Evolutionary conservation across 192 early-diverging fungal genomes (phyloP), one percentile per base, ranked within the genome.

Genomic region (Borealophlyctis nickersoniae): DNA sequence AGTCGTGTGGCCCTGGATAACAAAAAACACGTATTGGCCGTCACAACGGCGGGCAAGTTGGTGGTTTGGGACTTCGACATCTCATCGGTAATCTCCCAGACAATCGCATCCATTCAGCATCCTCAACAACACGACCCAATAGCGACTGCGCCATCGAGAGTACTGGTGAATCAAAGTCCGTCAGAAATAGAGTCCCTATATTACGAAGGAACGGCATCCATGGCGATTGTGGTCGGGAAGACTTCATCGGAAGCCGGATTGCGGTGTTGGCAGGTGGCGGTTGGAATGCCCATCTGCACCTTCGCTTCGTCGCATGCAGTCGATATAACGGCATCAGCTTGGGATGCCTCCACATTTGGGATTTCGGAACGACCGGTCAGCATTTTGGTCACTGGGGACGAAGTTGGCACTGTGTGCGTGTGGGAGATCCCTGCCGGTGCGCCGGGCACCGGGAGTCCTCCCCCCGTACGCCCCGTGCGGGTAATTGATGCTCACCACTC

Each of bases 321-420:
- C 4, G 22, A n/a, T 5, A 58, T 70, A 1, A 33, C 62, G 2
- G 55, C 28, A 9, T 36, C 56, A 3, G 30, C 61, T 2, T 58
- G 34, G 55, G 55, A 70, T 35, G 22, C 30, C 32, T 35, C 50
- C 29, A 35, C 1, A 22, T 1, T 31, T 7, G 39, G 39, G 39
- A 19, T 45, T 45, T 45, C 39, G 9, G 39, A 45, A 19, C 39
- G 39, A 7, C 7, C 7, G 7, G 19, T 19, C 9, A 45, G 39
- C 39, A 45, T 82, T 11, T 32, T 85, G 24, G 82, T 64, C 0
- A 75, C 79, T 16, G 85, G 85, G 11, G 83, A 87, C 39, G 61
- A 58, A 19, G 23, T 50, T 32, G 85, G 85, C 14, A 73, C 63
- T 7, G 69, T 87, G 27, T 81, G 72, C 61, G 30, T 87, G 13